A percentile compares a stretch with the other conserved stretches of the same genome.
phyloP scores from a whole-genome alignment of 306 rosid species.

The Castanea crenata region DNA sequence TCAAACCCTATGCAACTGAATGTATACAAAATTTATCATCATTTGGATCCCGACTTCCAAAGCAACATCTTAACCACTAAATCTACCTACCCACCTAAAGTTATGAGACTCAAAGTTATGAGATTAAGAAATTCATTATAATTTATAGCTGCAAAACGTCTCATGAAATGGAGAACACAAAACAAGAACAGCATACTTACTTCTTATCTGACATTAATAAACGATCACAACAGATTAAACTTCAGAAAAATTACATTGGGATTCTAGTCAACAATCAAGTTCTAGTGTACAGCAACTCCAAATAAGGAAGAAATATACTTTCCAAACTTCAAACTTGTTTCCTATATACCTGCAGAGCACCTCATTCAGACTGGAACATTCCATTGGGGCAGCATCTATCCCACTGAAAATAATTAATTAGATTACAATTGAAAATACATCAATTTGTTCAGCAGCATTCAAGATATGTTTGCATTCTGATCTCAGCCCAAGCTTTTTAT shows the following conservation, averaged over 20 bases:
- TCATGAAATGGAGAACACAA: not conserved
- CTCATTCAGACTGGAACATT: not conserved
- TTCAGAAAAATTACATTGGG: not conserved
- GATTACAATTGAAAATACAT: not conserved
- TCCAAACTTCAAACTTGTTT: not conserved
- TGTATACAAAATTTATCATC: not conserved
- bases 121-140: not conserved
- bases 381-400: not conserved
- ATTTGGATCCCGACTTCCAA: not conserved
- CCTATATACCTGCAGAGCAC: not conserved
- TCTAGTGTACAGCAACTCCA: not conserved
- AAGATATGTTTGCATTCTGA: not conserved
- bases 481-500: not conserved
- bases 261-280: not conserved
- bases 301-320: not conserved
- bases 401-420: not conserved
- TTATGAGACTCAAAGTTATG: not conserved
- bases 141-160: not conserved
- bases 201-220: not conserved
- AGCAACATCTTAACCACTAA: not conserved
- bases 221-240: not conserved
- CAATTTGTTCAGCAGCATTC: slow-evolving; percentile 4
- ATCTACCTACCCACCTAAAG: not conserved
- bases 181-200: not conserved
- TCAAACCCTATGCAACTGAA: not conserved